Evolutionary conservation across 2,329 filamentous ascomycete species (phyloP).

Genomic region (Xylaria sp.): DNA sequence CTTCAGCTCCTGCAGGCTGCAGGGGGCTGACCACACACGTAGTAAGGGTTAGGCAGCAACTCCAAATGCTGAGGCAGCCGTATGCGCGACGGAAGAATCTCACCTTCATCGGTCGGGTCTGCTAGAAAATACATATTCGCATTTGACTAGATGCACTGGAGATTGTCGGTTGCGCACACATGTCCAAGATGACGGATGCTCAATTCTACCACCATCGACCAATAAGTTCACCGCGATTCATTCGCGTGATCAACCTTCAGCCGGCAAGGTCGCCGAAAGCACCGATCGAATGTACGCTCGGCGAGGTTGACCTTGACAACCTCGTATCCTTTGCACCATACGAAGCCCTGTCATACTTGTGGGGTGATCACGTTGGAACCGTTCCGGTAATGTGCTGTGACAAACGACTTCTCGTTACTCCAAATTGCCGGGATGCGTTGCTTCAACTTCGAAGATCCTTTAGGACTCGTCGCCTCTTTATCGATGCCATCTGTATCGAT

Average conservation of each 20-base stretch:
- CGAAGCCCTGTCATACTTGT: neutral
- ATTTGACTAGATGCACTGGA: no score
- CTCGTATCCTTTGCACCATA: neutral
- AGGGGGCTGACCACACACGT: no score
- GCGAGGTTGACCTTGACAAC: neutral
- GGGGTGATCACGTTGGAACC: neutral
- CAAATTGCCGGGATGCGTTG: neutral
- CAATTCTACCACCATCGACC: neutral
- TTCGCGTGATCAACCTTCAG: neutral
- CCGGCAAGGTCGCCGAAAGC: neutral
- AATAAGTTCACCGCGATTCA: neutral
- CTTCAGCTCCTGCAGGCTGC: no score
- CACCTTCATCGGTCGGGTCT: no score
- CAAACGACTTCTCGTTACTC: neutral
- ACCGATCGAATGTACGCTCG: neutral
- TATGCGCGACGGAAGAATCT: no score
- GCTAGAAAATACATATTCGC: no score
- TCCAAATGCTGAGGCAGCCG: no score
- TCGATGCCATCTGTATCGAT: neutral
- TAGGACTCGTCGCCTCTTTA: neutral
- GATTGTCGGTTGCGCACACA: no score
- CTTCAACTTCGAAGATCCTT: neutral
- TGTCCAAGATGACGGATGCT: neutral
- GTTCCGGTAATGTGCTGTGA: neutral
- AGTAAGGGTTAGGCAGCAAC: no score